Evolutionary conservation across 441 rosid species (phyloP), one percentile per base, ranked within the genome.

Genomic region (Breynia disticha): DNA sequence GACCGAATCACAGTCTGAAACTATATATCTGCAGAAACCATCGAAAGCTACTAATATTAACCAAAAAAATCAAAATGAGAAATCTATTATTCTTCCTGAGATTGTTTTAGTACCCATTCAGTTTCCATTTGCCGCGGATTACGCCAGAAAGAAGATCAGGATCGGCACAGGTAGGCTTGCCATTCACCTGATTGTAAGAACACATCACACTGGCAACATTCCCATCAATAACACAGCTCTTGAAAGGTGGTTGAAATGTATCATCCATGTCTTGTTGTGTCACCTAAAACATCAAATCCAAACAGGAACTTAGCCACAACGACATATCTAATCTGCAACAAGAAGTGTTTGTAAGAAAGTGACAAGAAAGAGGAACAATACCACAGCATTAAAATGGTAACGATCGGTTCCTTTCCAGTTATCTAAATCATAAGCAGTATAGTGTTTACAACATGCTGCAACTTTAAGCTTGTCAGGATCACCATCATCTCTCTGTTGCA

Each of bases 191-290:
- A 55, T 90, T 90, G 64, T 84, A 90, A 13, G 95, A 86, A 55
- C 95, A 90, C 95, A 90, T 90, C 16, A 90, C 95, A 72, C 97
- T 84, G 0, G 97, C 97, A 20, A 86, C 97, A 58, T 90, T 87
- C 55, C 97, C 97, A 53, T 90, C 97, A 20, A 81, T 11, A 7
- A 90, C 95, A 57, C 97, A 87, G 15, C 95, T 87, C 66, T 84
- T 86, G 78, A 90, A 90, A 17, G 97, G 97, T 58, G 94, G 91
- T 64, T 90, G 94, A 55, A 80, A 90, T 9, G 95, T 90, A 60
- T 90, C 97, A 62, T 86, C 95, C 79, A 90, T 1, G 59, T 90
- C 97, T 62, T 90, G 95, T 59, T 87, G 63, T 9, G 81, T 84
- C 46, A 91, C 98, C 98, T 91, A 72, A 63, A 45, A 46, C 75